Evolutionary conservation across 768 basidiomycete genomes (phyloP).

Genomic region (Hebeloma cylindrosporum): DNA sequence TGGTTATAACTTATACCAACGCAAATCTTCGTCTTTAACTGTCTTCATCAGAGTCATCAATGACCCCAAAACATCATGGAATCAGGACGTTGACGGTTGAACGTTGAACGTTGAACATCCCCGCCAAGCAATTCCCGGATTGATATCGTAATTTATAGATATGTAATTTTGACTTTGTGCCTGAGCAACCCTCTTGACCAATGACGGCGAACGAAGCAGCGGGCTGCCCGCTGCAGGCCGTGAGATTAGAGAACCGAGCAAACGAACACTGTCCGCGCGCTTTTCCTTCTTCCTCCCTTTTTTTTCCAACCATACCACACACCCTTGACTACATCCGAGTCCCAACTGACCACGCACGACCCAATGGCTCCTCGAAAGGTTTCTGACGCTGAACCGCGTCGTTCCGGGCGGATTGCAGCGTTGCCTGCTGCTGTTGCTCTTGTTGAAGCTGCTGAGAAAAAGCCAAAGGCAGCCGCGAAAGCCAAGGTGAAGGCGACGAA

Average conservation of each 20-base stretch:
- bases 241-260: constrained; percentile 2
- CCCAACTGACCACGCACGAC: no score
- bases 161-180: constrained; percentile 7
- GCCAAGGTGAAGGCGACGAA: constrained; percentile 34
- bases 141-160: no score
- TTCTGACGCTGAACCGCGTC: constrained; percentile 41
- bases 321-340: no score
- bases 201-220: constrained; percentile 2
- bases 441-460: constrained; percentile 21
- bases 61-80: no score
- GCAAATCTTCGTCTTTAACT: no score
- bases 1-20: no score
- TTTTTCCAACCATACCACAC: background rate
- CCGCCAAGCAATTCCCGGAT: no score
- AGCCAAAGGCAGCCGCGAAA: constrained; percentile 22
- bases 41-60: no score
- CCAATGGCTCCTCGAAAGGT: constrained; percentile 36
- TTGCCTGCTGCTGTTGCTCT: constrained; percentile 41
- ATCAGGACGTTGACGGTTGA: no score
- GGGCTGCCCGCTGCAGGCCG: constrained; percentile 11
- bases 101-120: no score
- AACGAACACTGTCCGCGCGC: background rate
- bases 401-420: constrained; percentile 57
- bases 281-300: background rate
- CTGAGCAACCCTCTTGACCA: constrained; percentile 5